These are phyloP conservation scores for Castanospermum australe DNA, from an alignment of 306 rosid genomes.

Conservation along the genomic window DNA sequence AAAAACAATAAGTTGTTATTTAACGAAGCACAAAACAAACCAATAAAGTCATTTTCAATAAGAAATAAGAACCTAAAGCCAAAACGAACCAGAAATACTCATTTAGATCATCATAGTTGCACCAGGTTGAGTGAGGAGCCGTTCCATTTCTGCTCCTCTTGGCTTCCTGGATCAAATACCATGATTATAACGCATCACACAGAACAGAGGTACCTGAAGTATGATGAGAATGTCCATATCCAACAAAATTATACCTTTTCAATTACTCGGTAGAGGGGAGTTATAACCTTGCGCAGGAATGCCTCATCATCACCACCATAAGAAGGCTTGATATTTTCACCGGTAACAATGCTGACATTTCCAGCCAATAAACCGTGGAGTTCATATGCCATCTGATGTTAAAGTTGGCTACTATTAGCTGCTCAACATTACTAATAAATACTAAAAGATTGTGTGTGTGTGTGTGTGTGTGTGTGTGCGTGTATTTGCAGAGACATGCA, in stretches of 20 bases:
- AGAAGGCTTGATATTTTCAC: slow-evolving; percentile 79
- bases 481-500: slow-evolving; percentile 8
- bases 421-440: neutral
- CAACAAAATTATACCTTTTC: slow-evolving; percentile 54
- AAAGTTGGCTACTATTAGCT: slow-evolving; percentile 9
- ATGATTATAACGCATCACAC: slow-evolving; percentile 4
- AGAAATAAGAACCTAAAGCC: slow-evolving; percentile 16
- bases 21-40: slow-evolving; percentile 1
- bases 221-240: neutral
- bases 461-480: no score
- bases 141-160: slow-evolving; percentile 54
- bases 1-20: slow-evolving; percentile 7
- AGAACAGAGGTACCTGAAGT: slow-evolving; percentile 21
- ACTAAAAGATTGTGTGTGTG: neutral
- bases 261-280: slow-evolving; percentile 65
- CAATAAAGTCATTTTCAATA: slow-evolving; percentile 11
- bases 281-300: slow-evolving; percentile 66
- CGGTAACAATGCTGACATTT: slow-evolving; percentile 77
- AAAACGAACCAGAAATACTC: slow-evolving; percentile 84
- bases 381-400: slow-evolving; percentile 70
- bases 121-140: slow-evolving; percentile 78
- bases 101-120: slow-evolving; percentile 88
- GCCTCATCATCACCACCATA: slow-evolving; percentile 84
- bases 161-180: slow-evolving; percentile 59
- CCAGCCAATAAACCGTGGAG: slow-evolving; percentile 79